Evolutionary conservation across 2,329 filamentous ascomycete species (phyloP).

Genomic region (Aspergillus uvarum): DNA sequence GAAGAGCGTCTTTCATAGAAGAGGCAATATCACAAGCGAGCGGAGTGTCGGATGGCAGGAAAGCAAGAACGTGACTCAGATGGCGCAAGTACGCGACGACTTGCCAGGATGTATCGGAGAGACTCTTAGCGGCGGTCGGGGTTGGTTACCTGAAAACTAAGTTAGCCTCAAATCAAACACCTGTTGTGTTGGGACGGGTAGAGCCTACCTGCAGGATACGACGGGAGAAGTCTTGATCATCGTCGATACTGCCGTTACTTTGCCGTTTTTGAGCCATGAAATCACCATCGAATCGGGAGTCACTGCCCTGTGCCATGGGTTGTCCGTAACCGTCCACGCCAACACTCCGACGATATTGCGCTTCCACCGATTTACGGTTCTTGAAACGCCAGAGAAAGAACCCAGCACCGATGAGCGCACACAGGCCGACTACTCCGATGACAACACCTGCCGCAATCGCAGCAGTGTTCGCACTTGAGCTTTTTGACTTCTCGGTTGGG

Average conservation of each 20-base stretch:
- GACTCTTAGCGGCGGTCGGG: constrained; percentile 30
- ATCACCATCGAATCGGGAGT: constrained; percentile 80
- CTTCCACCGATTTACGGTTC: constrained; percentile 74
- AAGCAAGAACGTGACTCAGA: constrained; percentile 15
- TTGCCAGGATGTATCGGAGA: constrained; percentile 1
- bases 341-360: constrained; percentile 79
- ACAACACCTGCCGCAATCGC: constrained; percentile 87
- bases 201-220: constrained; percentile 81
- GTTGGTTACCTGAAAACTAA: constrained; percentile 30
- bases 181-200: not conserved
- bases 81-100: constrained; percentile 18
- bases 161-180: not conserved
- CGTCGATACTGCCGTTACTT: constrained; percentile 94
- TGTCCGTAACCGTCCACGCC: constrained; percentile 71
- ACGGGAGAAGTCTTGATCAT: constrained; percentile 95
- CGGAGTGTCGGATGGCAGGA: constrained; percentile 10
- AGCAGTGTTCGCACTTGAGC: constrained; percentile 63
- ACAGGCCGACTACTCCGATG: constrained; percentile 72
- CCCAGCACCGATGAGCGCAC: constrained; percentile 63
- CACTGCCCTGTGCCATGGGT: constrained; percentile 64
- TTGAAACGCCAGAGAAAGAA: constrained; percentile 75
- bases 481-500: constrained; percentile 7
- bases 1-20: not conserved
- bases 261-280: constrained; percentile 78
- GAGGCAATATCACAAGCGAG: constrained; percentile 13